Conservation (phyloP, 2,329 filamentous ascomycete genomes). For the Ilyonectria mors-panacis region DNA sequence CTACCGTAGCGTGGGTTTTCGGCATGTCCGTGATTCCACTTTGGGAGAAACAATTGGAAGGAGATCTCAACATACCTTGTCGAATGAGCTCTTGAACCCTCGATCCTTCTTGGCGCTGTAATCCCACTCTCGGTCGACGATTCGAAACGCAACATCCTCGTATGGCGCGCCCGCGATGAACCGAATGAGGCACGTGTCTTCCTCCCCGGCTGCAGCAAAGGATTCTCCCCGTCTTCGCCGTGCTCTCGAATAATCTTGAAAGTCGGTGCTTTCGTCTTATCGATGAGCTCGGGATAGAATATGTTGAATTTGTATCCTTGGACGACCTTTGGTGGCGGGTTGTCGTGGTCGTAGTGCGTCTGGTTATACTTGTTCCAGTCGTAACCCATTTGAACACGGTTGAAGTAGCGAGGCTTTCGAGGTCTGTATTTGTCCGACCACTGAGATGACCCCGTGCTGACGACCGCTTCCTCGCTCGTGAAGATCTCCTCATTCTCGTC, state of each 20-base stretch:
- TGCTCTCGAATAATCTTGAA: conserved; percentile 97
- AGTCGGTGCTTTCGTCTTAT: conserved; percentile 93
- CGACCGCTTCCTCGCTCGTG: conserved; percentile 86
- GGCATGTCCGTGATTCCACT: conserved; percentile 29
- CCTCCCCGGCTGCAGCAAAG: conserved; percentile 92
- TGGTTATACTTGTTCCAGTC: conserved; percentile 99
- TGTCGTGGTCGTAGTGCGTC: conserved; percentile 98
- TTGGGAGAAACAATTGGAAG: conserved; percentile 33
- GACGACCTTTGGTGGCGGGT: conserved; percentile 96
- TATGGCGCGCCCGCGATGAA: conserved; percentile 97
- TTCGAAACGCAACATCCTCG: conserved; percentile 95
- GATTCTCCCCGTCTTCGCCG: conserved; percentile 89
- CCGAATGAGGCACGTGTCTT: conserved; percentile 96
- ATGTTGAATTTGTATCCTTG: conserved; percentile 99
- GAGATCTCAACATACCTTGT: conserved; percentile 78
- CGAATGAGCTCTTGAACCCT: conserved; percentile 96
- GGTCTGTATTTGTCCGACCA: conserved; percentile 91
- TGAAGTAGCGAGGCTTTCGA: conserved; percentile 96
- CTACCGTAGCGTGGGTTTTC: conserved; percentile 26
- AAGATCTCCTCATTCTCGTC: conserved; percentile 97
- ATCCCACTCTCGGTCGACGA: conserved; percentile 99
- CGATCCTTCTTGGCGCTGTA: conserved; percentile 96
- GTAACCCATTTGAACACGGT: conserved; percentile 98
- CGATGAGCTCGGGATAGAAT: conserved; percentile 97
- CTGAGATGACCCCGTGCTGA: conserved; percentile 71